These are phyloP conservation scores for Populus hybrid DNA, from an alignment of 441 rosid genomes.

Conservation along the genomic window DNA sequence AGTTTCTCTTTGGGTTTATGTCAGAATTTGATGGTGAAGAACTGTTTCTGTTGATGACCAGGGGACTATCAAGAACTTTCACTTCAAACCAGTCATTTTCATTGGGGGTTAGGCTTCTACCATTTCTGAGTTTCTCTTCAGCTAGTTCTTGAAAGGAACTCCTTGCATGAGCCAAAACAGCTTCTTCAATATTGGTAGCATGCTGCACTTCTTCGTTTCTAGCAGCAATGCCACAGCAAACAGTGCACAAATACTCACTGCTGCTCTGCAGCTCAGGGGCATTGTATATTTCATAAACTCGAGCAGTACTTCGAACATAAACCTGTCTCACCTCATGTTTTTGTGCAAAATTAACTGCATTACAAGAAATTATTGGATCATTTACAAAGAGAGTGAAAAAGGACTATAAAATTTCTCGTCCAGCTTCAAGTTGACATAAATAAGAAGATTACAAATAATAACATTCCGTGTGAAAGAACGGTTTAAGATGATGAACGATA, in stretches of 20 bases:
- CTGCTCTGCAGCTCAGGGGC: conserved; percentile 33
- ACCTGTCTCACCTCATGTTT: conserved; percentile 70
- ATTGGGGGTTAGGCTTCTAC: conserved; percentile 26
- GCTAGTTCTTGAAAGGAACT: conserved; percentile 23
- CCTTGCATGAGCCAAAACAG: conserved; percentile 23
- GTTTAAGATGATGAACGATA: background rate
- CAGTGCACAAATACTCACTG: conserved; percentile 75
- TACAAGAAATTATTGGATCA: conserved; percentile 6
- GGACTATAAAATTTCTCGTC: too few species aligned
- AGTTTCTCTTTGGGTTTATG: conserved; percentile 22
- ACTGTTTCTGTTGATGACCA: conserved; percentile 24
- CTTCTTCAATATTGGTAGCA: conserved; percentile 28
- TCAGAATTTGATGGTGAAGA: conserved; percentile 21
- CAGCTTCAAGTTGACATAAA: background rate
- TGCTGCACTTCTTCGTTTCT: conserved; percentile 46
- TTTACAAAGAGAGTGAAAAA: background rate
- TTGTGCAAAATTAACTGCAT: conserved; percentile 62
- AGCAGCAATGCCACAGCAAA: conserved; percentile 69
- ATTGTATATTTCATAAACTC: conserved; percentile 75
- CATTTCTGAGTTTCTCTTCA: conserved; percentile 30
- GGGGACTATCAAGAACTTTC: conserved; percentile 38
- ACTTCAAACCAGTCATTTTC: conserved; percentile 94
- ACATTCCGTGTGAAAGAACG: background rate
- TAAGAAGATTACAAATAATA: background rate
- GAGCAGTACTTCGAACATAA: conserved; percentile 78